These are phyloP conservation scores for Cicer bijugum DNA, from an alignment of 306 rosid species.

Conservation along the genomic window DNA sequence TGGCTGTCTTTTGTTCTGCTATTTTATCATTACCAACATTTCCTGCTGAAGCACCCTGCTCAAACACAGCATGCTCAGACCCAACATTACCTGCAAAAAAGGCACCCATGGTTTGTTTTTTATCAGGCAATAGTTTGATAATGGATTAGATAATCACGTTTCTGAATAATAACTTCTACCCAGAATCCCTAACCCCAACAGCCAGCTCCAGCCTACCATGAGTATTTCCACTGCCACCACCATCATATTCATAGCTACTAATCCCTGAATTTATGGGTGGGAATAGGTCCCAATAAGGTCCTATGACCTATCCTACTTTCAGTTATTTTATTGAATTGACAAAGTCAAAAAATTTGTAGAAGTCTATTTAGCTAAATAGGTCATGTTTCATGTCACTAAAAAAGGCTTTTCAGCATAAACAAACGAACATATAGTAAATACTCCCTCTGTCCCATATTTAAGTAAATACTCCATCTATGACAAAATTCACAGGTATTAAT, in stretches of 20 bases:
- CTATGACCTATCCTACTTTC: background rate
- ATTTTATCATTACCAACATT: constrained; percentile 76
- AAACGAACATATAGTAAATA: background rate
- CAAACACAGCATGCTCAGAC: constrained; percentile 87
- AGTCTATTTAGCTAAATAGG: background rate
- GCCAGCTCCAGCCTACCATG: constrained; percentile 21
- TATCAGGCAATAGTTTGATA: background rate
- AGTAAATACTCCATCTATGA: too few relatives aligned
- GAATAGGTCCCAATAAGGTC: background rate
- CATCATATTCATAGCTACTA: constrained; percentile 5
- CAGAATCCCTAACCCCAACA: constrained; percentile 2
- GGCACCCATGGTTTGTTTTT: background rate
- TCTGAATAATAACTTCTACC: constrained; percentile 17
- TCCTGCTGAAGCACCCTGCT: constrained; percentile 99
- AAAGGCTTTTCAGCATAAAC: background rate
- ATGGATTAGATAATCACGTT: background rate
- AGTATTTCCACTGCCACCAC: background rate
- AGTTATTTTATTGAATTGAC: background rate
- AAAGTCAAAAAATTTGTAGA: background rate
- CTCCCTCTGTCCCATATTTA: too few relatives aligned
- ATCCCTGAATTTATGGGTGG: background rate
- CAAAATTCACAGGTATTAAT: too few relatives aligned
- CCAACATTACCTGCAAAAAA: constrained; percentile 82
- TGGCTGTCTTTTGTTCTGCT: constrained; percentile 70
- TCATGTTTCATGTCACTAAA: background rate